phyloP scores from a whole-genome alignment of 371 early-diverging fungal species.

The Rhizopus sp. region DNA sequence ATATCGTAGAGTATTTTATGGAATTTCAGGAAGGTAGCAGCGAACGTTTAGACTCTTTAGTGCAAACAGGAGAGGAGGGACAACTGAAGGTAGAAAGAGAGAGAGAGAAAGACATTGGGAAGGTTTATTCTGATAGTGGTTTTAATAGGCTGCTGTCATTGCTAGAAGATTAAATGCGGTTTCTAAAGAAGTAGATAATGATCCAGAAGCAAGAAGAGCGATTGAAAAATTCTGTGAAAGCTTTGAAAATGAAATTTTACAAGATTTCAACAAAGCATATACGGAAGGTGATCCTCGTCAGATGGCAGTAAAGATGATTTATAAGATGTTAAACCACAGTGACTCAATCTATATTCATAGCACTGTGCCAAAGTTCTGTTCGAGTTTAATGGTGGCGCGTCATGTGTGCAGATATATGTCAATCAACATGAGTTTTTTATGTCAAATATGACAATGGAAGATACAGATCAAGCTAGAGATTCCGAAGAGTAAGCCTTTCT shows the following conservation, averaged over 20 bases:
- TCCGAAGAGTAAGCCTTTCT: conserved; percentile 45
- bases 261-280: conserved; percentile 87
- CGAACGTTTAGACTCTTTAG: conserved; percentile 72
- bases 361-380: conserved; percentile 82
- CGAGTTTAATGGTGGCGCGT: conserved; percentile 95
- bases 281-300: conserved; percentile 62
- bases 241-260: conserved; percentile 87
- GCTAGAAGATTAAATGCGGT: conserved; percentile 84
- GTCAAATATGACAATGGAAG: conserved; percentile 73
- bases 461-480: conserved; percentile 45
- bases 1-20: conserved; percentile 88
- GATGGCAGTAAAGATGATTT: conserved; percentile 60
- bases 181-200: conserved; percentile 86
- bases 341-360: conserved; percentile 40
- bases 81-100: conserved; percentile 69
- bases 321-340: not conserved
- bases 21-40: conserved; percentile 83
- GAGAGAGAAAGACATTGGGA: no score
- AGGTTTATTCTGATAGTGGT: not conserved
- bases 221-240: conserved; percentile 93
- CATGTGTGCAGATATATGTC: conserved; percentile 91
- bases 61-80: conserved; percentile 79
- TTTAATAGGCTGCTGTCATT: conserved; percentile 80
- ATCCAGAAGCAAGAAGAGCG: conserved; percentile 69
- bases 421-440: conserved; percentile 97